Conservation (phyloP, 495 filamentous ascomycete genomes). For the Aspergillus steynii region DNA sequence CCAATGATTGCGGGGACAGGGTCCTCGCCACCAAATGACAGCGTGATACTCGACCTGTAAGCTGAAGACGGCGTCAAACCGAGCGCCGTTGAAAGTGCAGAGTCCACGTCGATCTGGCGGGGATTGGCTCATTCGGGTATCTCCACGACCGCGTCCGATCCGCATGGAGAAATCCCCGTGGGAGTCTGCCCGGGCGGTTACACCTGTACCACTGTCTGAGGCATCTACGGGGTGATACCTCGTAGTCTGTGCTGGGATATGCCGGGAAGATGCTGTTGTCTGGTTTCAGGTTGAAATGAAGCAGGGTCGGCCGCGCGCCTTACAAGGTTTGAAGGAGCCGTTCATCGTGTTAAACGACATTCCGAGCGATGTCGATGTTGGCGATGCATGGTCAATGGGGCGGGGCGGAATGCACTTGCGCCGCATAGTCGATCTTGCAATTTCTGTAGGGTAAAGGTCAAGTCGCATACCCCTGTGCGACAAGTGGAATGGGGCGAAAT, state of each 20-base stretch:
- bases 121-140: background rate
- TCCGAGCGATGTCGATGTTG: background rate
- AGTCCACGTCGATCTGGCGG: background rate
- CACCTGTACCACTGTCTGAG: no score
- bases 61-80: background rate
- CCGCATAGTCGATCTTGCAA: no score
- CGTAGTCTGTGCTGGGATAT: no score
- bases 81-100: background rate
- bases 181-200: background rate
- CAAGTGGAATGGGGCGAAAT: background rate
- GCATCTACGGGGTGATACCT: no score
- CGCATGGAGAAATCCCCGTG: background rate
- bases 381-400: background rate
- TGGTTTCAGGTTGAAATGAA: background rate
- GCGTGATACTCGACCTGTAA: background rate
- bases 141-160: background rate
- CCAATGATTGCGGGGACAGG: background rate
- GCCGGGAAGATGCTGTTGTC: background rate
- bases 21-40: background rate
- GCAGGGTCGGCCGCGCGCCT: no score
- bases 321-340: background rate
- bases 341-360: background rate
- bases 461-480: no score
- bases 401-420: background rate
- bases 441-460: no score